phyloP scores from a whole-genome alignment of 2,329 filamentous ascomycete species.

The Stemphylium vesicarium region DNA sequence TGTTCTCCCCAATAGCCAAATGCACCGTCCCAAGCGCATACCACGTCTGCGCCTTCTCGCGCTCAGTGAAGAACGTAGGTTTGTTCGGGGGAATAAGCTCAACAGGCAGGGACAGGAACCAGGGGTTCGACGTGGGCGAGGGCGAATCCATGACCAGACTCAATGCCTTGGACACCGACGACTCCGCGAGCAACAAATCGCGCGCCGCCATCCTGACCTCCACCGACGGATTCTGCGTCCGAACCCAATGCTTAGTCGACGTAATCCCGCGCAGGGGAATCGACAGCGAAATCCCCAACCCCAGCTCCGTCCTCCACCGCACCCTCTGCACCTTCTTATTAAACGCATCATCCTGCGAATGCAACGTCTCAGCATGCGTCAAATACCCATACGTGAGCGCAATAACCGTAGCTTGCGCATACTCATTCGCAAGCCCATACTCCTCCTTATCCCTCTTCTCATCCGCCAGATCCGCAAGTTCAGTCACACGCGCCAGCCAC shows the following conservation, averaged over 20 bases:
- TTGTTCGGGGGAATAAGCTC: slow-evolving; percentile 44
- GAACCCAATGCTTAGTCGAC: slow-evolving; percentile 21
- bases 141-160: slow-evolving; percentile 38
- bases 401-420: slow-evolving; percentile 35
- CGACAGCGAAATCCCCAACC: slow-evolving; percentile 29
- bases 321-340: slow-evolving; percentile 32
- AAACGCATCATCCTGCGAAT: slow-evolving; percentile 30
- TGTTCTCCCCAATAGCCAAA: slow-evolving; percentile 33
- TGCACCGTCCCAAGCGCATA: slow-evolving; percentile 38
- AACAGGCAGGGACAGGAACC: slow-evolving; percentile 37
- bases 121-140: slow-evolving; percentile 34
- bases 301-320: slow-evolving; percentile 40
- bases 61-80: slow-evolving; percentile 34
- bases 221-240: neutral
- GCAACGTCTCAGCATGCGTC: slow-evolving; percentile 36
- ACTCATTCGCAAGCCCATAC: slow-evolving; percentile 26
- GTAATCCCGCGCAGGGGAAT: slow-evolving; percentile 17
- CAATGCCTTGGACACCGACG: slow-evolving; percentile 30
- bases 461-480: slow-evolving; percentile 29
- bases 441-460: slow-evolving; percentile 22
- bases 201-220: slow-evolving; percentile 18
- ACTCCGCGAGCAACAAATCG: slow-evolving; percentile 32
- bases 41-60: slow-evolving; percentile 39
- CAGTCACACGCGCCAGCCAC: slow-evolving; percentile 27
- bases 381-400: slow-evolving; percentile 42